Evolutionary conservation across 768 basidiomycete genomes (phyloP).

Genomic region (Lentinula detonsa): DNA sequence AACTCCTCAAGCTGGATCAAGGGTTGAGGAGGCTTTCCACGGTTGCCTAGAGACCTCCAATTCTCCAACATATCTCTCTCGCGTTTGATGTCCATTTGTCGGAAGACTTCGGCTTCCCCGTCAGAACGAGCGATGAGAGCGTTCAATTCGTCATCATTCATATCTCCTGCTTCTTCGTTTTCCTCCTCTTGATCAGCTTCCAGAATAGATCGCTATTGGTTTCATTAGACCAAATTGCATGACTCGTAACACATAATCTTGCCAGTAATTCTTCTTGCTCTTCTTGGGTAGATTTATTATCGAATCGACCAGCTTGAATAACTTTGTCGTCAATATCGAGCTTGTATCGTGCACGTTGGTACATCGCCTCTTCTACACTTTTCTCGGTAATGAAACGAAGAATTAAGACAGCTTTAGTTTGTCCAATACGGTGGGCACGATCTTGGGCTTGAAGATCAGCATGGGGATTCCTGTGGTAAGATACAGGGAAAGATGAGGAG

Average conservation of each 20-base stretch:
- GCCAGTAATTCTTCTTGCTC: constrained; percentile 96
- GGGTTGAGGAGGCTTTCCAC: constrained; percentile 68
- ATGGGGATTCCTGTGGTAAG: constrained; percentile 77
- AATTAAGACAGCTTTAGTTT: constrained; percentile 96
- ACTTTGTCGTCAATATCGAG: constrained; percentile 99
- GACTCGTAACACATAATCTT: constrained; percentile 19
- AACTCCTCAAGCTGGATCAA: constrained; percentile 88
- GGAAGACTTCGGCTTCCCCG: constrained; percentile 70
- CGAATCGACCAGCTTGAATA: constrained; percentile 98
- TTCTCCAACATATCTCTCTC: constrained; percentile 55
- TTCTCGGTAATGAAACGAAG: constrained; percentile 96
- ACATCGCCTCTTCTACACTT: constrained; percentile 98
- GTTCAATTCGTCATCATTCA: constrained; percentile 94
- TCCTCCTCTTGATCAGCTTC: constrained; percentile 89
- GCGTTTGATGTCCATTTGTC: constrained; percentile 76
- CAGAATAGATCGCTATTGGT: constrained; percentile 72
- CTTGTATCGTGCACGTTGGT: constrained; percentile 91
- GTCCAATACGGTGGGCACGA: constrained; percentile 99
- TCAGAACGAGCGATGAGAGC: constrained; percentile 85
- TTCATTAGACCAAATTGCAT: constrained; percentile 5
- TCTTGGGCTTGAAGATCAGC: constrained; percentile 99
- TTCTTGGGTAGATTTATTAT: constrained; percentile 96
- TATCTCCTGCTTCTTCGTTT: constrained; percentile 85
- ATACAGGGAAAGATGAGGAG: constrained; percentile 10
- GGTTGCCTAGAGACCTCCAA: constrained; percentile 72